Base-by-base conservation (phyloP, 1,139 yeast genomes). In the Ashbya aceris region DNA sequence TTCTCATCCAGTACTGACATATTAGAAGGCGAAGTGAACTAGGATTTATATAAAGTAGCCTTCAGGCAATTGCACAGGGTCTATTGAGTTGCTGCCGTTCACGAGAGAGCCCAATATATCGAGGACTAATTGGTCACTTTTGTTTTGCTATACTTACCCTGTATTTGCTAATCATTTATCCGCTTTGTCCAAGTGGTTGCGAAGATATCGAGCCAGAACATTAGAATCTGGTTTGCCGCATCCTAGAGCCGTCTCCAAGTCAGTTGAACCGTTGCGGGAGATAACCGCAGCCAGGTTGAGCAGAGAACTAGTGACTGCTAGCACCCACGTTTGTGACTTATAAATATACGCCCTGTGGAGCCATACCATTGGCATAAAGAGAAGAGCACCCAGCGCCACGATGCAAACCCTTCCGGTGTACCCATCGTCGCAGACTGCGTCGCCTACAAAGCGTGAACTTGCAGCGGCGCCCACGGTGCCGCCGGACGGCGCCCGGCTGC, bases 241-340 rank as follows among this genome's bases (percentile, higher is more conserved):
- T 17, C 23, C 23, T 17, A 17, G 23, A 17, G 23, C 23, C 6
- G 23, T 17, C 23, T 17, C 23, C 23, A 17, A 17, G 23, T 6
- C 23, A 17, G 23, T 17, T 17, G 23, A 17, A 17, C 23, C 23
- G 23, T 17, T 17, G 23, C 23, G 23, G 23, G 23, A 17, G 23
- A 17, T 17, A 4, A 17, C 23, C 23, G 23, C 23, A 17, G 23
- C 23, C 23, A 6, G 23, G 3, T 17, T 17, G 23, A 17, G 3
- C 23, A 17, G 23, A 17, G 23, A 4, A 17, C 23, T 17, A 6
- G 23, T 17, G 23, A 17, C 23, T 17, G 23, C 23, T 6, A 17
- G 23, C 23, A 17, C 27, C 37, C 37, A 34, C 37, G 29, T 34
- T 34, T 34, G 37, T 34, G 37, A 34, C 37, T 34, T 34, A 34